A percentile compares a stretch with the other conserved stretches of the same genome.
These are phyloP conservation scores for Candida loeiensis DNA, from an alignment of 805 yeast genomes.

Conservation along the genomic window DNA sequence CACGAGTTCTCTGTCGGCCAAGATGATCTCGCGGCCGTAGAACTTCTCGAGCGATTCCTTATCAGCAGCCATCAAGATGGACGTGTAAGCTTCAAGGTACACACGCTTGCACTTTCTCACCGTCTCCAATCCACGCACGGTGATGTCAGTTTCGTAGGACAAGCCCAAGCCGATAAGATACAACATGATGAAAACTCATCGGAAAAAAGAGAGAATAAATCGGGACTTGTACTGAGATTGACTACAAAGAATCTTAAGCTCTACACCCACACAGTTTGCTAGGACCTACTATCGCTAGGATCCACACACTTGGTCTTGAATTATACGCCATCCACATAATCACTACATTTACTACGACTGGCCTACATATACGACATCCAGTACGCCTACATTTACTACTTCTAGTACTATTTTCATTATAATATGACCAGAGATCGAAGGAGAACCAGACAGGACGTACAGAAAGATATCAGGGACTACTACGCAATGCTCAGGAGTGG, in stretches of 20 bases:
- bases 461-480: constrained; percentile 19
- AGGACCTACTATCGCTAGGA: too few relatives aligned
- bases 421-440: constrained; percentile 3
- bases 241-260: too few relatives aligned
- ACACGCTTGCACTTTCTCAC: constrained; percentile 83
- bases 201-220: constrained; percentile 1
- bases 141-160: constrained; percentile 83
- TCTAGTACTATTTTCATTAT: too few relatives aligned
- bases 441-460: constrained; percentile 11
- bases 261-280: too few relatives aligned
- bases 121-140: constrained; percentile 88
- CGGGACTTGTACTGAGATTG: too few relatives aligned
- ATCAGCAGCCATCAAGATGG: constrained; percentile 91
- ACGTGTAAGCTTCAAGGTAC: constrained; percentile 93
- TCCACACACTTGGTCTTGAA: too few relatives aligned
- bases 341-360: too few relatives aligned
- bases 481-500: constrained; percentile 15
- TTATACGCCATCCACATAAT: too few relatives aligned
- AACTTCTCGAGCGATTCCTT: constrained; percentile 69
- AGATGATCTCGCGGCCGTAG: constrained; percentile 77
- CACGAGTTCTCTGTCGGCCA: constrained; percentile 94
- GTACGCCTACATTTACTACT: too few relatives aligned
- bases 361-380: too few relatives aligned
- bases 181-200: constrained; percentile 49
- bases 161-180: constrained; percentile 90